A percentile compares a stretch with the other conserved stretches of the same genome.
phyloP scores from a whole-genome alignment of 2,329 filamentous ascomycete species.

The Ophiobolus disseminans region DNA sequence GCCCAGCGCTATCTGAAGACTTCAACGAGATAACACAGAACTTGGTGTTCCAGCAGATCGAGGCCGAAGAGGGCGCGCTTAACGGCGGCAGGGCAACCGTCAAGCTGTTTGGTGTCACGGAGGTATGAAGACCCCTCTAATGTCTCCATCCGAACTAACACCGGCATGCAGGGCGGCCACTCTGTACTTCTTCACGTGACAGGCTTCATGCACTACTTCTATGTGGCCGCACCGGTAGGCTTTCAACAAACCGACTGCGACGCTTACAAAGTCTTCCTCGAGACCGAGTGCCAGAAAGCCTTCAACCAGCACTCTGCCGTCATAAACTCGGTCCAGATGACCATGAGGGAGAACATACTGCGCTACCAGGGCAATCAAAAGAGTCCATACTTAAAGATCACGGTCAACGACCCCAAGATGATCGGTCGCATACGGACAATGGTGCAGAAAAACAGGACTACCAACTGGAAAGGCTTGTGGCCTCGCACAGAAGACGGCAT shows the following conservation, averaged over 20 bases:
- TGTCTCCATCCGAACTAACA: slow-evolving; percentile 16
- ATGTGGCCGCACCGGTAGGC: slow-evolving; percentile 82
- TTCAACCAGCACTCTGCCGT: slow-evolving; percentile 67
- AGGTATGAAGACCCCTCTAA: slow-evolving; percentile 56
- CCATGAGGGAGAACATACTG: slow-evolving; percentile 88
- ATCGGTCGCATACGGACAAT: slow-evolving; percentile 77
- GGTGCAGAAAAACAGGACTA: slow-evolving; percentile 76
- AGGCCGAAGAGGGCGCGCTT: slow-evolving; percentile 87
- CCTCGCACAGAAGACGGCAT: slow-evolving; percentile 68
- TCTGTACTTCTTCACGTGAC: slow-evolving; percentile 95
- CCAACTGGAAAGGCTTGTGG: slow-evolving; percentile 94
- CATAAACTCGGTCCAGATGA: slow-evolving; percentile 82
- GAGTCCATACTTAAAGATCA: slow-evolving; percentile 91
- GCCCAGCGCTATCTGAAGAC: slow-evolving; percentile 63
- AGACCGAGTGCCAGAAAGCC: slow-evolving; percentile 70
- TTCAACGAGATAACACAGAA: slow-evolving; percentile 71
- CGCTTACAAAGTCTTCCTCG: slow-evolving; percentile 79
- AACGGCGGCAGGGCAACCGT: slow-evolving; percentile 78
- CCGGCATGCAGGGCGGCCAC: slow-evolving; percentile 67
- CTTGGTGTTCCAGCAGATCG: slow-evolving; percentile 94
- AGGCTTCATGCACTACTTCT: slow-evolving; percentile 95
- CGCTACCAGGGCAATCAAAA: slow-evolving; percentile 93
- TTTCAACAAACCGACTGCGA: slow-evolving; percentile 82
- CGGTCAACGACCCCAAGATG: slow-evolving; percentile 85
- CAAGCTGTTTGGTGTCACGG: slow-evolving; percentile 92